Conservation (phyloP, 805 yeast genomes). For the Candida germanica region DNA sequence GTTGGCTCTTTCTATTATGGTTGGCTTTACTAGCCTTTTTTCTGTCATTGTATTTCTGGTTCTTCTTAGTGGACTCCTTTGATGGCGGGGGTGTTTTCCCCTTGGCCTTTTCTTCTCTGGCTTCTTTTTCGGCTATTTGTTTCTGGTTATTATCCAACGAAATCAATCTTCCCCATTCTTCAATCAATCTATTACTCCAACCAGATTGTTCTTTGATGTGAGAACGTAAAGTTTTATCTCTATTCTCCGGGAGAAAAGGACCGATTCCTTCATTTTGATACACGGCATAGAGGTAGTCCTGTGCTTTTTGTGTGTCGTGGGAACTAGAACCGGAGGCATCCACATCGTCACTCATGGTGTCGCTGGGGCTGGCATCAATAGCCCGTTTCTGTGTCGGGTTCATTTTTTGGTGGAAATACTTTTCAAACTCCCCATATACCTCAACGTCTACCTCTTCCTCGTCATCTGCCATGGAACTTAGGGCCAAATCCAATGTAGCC, state of each 20-base stretch:
- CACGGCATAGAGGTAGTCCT: constrained; percentile 53
- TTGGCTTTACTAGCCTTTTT: constrained; percentile 58
- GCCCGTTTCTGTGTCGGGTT: too few species aligned
- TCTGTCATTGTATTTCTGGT: constrained; percentile 44
- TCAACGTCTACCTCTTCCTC: constrained; percentile 82
- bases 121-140: constrained; percentile 3
- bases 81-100: constrained; percentile 20
- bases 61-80: neutral
- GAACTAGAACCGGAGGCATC: constrained; percentile 28
- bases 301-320: too few species aligned
- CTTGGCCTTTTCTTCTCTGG: constrained; percentile 15
- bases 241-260: constrained; percentile 36
- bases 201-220: constrained; percentile 49
- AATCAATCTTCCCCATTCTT: constrained; percentile 62
- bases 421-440: constrained; percentile 4
- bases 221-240: constrained; percentile 52
- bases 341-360: constrained; percentile 1
- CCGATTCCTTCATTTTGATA: constrained; percentile 48
- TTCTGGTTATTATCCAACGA: constrained; percentile 2
- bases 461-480: constrained; percentile 60
- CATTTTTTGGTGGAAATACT: constrained; percentile 1
- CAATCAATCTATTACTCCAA: constrained; percentile 90
- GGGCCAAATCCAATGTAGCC: constrained; percentile 56
- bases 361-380: neutral
- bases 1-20: constrained; percentile 63